Base-by-base conservation (phyloP, 2,329 filamentous ascomycete genomes). In the Raffaelea arxii region DNA sequence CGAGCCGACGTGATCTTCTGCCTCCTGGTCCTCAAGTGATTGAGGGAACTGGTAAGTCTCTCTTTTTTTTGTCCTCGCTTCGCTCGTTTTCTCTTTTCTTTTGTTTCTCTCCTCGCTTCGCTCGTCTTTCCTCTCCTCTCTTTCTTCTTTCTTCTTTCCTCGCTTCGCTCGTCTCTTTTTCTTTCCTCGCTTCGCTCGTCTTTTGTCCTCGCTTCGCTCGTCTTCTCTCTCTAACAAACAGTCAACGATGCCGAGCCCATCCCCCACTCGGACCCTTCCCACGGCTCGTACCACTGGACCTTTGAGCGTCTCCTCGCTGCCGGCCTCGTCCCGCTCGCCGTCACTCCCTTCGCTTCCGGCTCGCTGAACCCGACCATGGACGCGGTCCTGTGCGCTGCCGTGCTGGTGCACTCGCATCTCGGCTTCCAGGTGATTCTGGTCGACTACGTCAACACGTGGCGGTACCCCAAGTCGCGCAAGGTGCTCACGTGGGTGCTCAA, bases 221-320 rank as follows among this genome's bases (percentile, higher is more conserved):
- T 37, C 41, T 19, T 39, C 23, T 25, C 16, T 19, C 22, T 1
- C 23, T 46, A 9, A 25, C 47, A 19, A 51, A 52, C 59, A 84
- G 88, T 90, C 62, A 98, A 98, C 70, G 90, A 97, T 61, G 79
- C 92, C 47, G 85, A 78, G 25, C 79, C 78, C 35, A 67, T 95
- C 22, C 90, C 89, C 40, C 63, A 77, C 21, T 69, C 86, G 45
- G 79, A 77, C 56, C 81, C 91, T 37, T 72, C 80, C 47, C 87
- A 98, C 70, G 92, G 92, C 58, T 94, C 86, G 67, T 98, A 97
- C 74, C 92, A 98, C 78, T 98, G 92, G 92, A 86, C 85, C 50
- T 95, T 95, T 61, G 92, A 98, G 75, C 89, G 87, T 62, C 64
- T 88, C 47, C 71, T 97, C 57, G 83, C 88, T 48, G 83, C 79